Evolutionary conservation across 2,329 filamentous ascomycete genomes (phyloP).

Genomic region (Lizonia empirigonia): DNA sequence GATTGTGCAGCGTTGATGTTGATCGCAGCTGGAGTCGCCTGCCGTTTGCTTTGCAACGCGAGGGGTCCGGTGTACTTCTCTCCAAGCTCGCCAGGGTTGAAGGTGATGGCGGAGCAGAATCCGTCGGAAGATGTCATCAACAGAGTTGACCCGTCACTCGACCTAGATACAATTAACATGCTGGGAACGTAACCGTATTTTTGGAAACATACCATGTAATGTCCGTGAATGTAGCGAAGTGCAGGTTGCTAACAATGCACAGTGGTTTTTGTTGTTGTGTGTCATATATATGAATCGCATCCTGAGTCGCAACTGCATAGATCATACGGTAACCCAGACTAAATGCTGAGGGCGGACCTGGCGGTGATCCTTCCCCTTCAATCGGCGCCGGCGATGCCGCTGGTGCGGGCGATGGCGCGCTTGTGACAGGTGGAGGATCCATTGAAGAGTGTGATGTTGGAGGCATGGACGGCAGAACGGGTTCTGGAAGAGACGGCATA

Average conservation of each 20-base stretch:
- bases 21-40: constrained; percentile 48
- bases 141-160: constrained; percentile 75
- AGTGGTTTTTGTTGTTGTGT: constrained; percentile 95
- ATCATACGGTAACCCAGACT: constrained; percentile 89
- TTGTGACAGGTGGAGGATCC: constrained; percentile 77
- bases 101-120: constrained; percentile 92
- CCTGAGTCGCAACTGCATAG: constrained; percentile 95
- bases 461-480: constrained; percentile 62
- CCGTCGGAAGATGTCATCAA: constrained; percentile 98
- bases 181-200: background rate
- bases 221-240: constrained; percentile 97
- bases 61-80: constrained; percentile 74
- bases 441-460: constrained; percentile 71
- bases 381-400: constrained; percentile 58
- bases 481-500: constrained; percentile 83
- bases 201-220: constrained; percentile 77
- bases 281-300: constrained; percentile 92
- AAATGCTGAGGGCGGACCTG: constrained; percentile 68
- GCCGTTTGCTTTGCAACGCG: constrained; percentile 44
- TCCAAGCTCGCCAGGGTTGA: constrained; percentile 81
- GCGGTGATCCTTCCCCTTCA: constrained; percentile 57
- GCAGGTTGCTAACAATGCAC: constrained; percentile 93
- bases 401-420: constrained; percentile 57
- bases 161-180: constrained; percentile 57
- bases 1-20: constrained; percentile 48